Evolutionary conservation across 306 rosid species (phyloP).

Genomic region (Corylus americana): DNA sequence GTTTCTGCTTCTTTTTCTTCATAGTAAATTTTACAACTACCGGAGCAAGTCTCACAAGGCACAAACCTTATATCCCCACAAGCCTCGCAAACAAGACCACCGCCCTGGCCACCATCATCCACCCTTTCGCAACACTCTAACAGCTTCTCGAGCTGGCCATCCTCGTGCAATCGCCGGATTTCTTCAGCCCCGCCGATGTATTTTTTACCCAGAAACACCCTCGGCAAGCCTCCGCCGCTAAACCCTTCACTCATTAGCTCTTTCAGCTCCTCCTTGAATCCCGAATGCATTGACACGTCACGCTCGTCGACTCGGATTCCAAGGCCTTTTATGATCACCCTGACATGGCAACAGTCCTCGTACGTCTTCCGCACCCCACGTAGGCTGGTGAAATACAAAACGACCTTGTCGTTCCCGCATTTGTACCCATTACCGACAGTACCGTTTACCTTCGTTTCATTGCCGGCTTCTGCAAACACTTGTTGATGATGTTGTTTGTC

Average conservation of each 20-base stretch:
- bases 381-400: conserved; percentile 77
- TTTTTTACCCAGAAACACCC: conserved; percentile 64
- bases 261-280: conserved; percentile 79
- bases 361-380: conserved; percentile 84
- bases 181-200: conserved; percentile 85
- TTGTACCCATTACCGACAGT: conserved; percentile 22
- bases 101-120: conserved; percentile 31
- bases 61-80: conserved; percentile 93
- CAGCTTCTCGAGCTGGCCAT: conserved; percentile 76
- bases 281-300: conserved; percentile 91
- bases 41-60: conserved; percentile 88
- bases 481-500: conserved; percentile 12
- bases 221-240: conserved; percentile 62
- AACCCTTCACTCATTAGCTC: conserved; percentile 48
- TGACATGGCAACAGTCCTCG: conserved; percentile 83
- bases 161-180: conserved; percentile 67
- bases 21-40: conserved; percentile 88
- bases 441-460: conserved; percentile 24
- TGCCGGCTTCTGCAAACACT: neutral
- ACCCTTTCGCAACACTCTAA: conserved; percentile 55
- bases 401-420: conserved; percentile 45
- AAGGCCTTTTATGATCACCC: conserved; percentile 58
- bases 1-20: conserved; percentile 42
- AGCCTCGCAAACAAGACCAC: conserved; percentile 59
- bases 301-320: conserved; percentile 73